Evolutionary conservation across 495 filamentous ascomycete species (phyloP), one percentile per base, ranked within the genome.

Genomic region (Aspergillus asperescens): DNA sequence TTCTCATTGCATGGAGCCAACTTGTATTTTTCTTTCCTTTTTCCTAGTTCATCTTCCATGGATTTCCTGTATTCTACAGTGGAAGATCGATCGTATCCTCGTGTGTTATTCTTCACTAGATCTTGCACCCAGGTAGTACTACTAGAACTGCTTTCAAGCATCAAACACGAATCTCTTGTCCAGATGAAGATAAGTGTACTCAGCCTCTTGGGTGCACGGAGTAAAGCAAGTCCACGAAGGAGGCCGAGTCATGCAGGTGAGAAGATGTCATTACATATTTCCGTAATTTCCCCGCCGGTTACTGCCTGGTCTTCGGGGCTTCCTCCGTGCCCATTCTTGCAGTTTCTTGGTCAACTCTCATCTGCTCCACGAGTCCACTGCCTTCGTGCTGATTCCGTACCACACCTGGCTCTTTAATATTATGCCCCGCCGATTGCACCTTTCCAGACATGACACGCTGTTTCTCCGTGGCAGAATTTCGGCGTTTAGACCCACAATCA

Each of bases 231-330:
- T n/a, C n/a, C n/a, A n/a, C n/a, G n/a, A n/a, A n/a, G n/a, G n/a
- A n/a, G n/a, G n/a, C n/a, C n/a, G n/a, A n/a, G n/a, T n/a, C n/a
- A n/a, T n/a, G n/a, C n/a, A n/a, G n/a, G n/a, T n/a, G n/a, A n/a
- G n/a, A n/a, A n/a, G 7, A 32, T 32, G 31, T 32, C 9, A 12
- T 32, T 32, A 32, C 31, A n/a, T n/a, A 7, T 32, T 28, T 37
- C 46, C 52, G 44, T 44, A 32, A 39, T 27, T 22, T 16, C 41
- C 25, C 35, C 39, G 40, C 46, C 56, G 47, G 46, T 41, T 4
- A 28, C 35, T 49, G 57, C 53, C 47, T 60, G 51, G 54, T 52
- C 57, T 41, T 56, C 57, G 57, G 49, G 7, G 5, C 22, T 19
- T 34, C 20, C 48, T 50, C 35, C 57, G 43, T 60, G 45, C 32